Percentiles rank a stretch among this genome's conserved stretches.
These are phyloP conservation scores for Scutellaria minor DNA, from an alignment of 257 asterid species.

Conservation along the genomic window DNA sequence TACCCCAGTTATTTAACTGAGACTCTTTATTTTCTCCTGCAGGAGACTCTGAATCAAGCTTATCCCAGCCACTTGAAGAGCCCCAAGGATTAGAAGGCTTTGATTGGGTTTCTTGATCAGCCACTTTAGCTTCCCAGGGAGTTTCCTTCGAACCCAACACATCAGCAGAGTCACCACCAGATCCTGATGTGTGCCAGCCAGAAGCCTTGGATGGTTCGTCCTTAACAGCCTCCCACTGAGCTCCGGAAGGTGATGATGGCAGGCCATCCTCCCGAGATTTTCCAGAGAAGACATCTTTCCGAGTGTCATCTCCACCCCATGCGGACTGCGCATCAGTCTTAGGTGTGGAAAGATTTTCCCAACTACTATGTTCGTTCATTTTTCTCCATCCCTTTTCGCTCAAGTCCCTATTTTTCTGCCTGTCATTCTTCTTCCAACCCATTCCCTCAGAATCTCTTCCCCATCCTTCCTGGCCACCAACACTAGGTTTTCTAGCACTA, in stretches of 20 bases:
- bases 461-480: slow-evolving; percentile 3
- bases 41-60: slow-evolving; percentile 38
- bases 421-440: slow-evolving; percentile 2
- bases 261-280: slow-evolving; percentile 31
- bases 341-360: slow-evolving; percentile 30
- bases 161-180: slow-evolving; percentile 28
- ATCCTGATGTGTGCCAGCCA: slow-evolving; percentile 40
- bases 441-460: not conserved
- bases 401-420: slow-evolving; percentile 14
- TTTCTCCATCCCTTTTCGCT: not conserved
- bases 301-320: slow-evolving; percentile 40
- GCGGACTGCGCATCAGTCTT: slow-evolving; percentile 34
- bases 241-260: slow-evolving; percentile 35
- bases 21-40: slow-evolving; percentile 36
- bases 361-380: slow-evolving; percentile 4
- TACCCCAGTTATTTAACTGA: slow-evolving; percentile 41
- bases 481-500: not conserved
- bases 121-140: slow-evolving; percentile 41
- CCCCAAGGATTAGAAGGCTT: slow-evolving; percentile 50
- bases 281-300: not conserved
- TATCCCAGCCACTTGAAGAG: slow-evolving; percentile 51
- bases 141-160: slow-evolving; percentile 23
- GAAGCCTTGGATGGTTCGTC: slow-evolving; percentile 32
- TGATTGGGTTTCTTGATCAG: slow-evolving; percentile 35
- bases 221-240: slow-evolving; percentile 29